Percentiles rank a stretch among this genome's conserved stretches.
Evolutionary conservation across 192 early-diverging fungal genomes (phyloP).

Genomic region (Chytriomyces confervae): DNA sequence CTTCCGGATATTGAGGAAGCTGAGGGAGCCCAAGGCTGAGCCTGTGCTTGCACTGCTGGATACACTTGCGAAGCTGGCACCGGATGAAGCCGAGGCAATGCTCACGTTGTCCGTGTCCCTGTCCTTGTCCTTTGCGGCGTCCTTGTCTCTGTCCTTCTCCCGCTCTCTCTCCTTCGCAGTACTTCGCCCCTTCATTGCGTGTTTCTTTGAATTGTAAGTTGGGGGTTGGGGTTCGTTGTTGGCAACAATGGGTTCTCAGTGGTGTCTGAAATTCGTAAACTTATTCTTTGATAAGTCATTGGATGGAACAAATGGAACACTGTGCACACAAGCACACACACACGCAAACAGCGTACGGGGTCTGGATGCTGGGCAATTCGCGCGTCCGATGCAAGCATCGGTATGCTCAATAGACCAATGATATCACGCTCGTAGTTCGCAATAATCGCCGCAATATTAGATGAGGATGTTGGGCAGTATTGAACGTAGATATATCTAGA

Average conservation of each 20-base stretch:
- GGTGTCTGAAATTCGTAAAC: neutral
- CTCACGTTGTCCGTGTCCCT: neutral
- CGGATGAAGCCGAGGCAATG: neutral
- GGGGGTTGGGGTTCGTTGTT: neutral
- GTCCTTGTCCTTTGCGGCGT: neutral
- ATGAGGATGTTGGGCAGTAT: neutral
- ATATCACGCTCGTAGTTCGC: neutral
- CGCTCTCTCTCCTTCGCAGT: neutral
- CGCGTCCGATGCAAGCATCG: too few relatives aligned
- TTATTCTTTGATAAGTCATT: too few relatives aligned
- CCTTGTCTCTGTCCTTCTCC: neutral
- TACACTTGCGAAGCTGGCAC: neutral
- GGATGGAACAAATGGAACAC: too few relatives aligned
- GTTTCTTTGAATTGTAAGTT: too few relatives aligned
- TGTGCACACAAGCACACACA: too few relatives aligned
- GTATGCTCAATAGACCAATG: neutral
- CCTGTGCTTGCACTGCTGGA: neutral
- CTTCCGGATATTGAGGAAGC: neutral
- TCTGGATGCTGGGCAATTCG: too few relatives aligned
- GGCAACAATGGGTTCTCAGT: neutral
- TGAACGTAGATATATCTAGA: neutral
- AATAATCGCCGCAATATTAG: neutral
- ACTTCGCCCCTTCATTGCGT: too few relatives aligned
- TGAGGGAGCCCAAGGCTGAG: neutral
- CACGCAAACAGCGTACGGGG: too few relatives aligned